phyloP scores from a whole-genome alignment of 495 filamentous ascomycete species.

The Zalerion maritima region DNA sequence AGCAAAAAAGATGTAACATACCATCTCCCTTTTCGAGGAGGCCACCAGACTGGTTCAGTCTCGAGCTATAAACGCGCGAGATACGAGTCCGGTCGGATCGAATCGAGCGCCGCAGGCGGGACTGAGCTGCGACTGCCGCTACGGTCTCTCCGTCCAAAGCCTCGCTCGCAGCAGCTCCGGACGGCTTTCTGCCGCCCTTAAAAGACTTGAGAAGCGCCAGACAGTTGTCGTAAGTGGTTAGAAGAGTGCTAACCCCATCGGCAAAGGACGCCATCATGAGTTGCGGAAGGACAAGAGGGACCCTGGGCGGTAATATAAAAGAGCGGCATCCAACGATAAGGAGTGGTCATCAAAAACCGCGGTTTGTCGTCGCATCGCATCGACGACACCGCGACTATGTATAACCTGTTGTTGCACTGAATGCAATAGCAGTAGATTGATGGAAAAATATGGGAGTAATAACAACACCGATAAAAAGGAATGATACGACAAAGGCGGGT shows the following conservation, averaged over 20 bases:
- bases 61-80: constrained; percentile 14
- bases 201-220: constrained; percentile 18
- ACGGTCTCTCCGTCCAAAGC: constrained; percentile 4
- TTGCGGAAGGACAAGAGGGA: too few relatives aligned
- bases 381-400: too few relatives aligned
- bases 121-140: constrained; percentile 20
- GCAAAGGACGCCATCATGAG: constrained; percentile 19
- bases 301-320: too few relatives aligned
- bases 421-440: too few relatives aligned
- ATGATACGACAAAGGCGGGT: too few relatives aligned
- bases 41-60: constrained; percentile 11
- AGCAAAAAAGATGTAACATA: constrained; percentile 4
- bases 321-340: too few relatives aligned
- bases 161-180: too few relatives aligned
- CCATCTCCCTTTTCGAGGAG: constrained; percentile 19
- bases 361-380: too few relatives aligned
- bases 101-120: constrained; percentile 17
- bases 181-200: constrained; percentile 5
- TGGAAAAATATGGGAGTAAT: too few relatives aligned
- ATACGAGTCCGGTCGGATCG: constrained; percentile 16
- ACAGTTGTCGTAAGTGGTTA: constrained; percentile 23
- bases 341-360: too few relatives aligned
- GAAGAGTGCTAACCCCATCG: constrained; percentile 14
- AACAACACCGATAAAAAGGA: too few relatives aligned
- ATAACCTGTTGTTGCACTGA: too few relatives aligned